Evolutionary conservation across 2,329 filamentous ascomycete species (phyloP).

Genomic region (Coniochaeta ligniaria): DNA sequence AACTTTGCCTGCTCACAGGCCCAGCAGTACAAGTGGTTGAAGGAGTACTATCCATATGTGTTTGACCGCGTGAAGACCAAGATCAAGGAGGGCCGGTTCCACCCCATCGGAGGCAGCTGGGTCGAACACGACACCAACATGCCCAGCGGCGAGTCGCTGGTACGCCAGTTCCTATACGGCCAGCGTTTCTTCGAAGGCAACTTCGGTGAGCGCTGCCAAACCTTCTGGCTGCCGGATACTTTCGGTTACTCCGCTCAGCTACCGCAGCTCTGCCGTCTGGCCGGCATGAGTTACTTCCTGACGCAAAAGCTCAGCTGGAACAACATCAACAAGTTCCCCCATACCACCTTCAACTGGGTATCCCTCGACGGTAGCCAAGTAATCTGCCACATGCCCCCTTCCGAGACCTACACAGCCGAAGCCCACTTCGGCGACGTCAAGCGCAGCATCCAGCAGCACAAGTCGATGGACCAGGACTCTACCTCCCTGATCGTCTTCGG

Average conservation of each 20-base stretch:
- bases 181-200: slow-evolving; percentile 91
- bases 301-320: slow-evolving; percentile 99
- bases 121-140: slow-evolving; percentile 98
- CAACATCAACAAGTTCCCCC: slow-evolving; percentile 98
- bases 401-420: slow-evolving; percentile 91
- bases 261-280: slow-evolving; percentile 84
- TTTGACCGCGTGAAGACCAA: slow-evolving; percentile 89
- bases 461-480: slow-evolving; percentile 88
- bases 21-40: slow-evolving; percentile 97
- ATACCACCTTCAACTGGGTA: slow-evolving; percentile 99
- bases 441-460: slow-evolving; percentile 84
- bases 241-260: slow-evolving; percentile 96
- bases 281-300: slow-evolving; percentile 95
- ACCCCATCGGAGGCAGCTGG: slow-evolving; percentile 96
- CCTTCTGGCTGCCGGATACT: slow-evolving; percentile 97
- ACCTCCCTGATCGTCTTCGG: slow-evolving; percentile 91
- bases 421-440: slow-evolving; percentile 93
- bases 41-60: slow-evolving; percentile 78
- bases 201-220: slow-evolving; percentile 81
- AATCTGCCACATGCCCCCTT: slow-evolving; percentile 93
- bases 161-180: slow-evolving; percentile 90
- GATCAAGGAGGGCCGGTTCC: slow-evolving; percentile 84
- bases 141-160: slow-evolving; percentile 89
- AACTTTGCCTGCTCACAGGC: slow-evolving; percentile 90
- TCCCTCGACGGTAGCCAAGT: slow-evolving; percentile 92